Evolutionary conservation across 1,139 yeast species (phyloP).

Genomic region (Pichia inconspicua): DNA sequence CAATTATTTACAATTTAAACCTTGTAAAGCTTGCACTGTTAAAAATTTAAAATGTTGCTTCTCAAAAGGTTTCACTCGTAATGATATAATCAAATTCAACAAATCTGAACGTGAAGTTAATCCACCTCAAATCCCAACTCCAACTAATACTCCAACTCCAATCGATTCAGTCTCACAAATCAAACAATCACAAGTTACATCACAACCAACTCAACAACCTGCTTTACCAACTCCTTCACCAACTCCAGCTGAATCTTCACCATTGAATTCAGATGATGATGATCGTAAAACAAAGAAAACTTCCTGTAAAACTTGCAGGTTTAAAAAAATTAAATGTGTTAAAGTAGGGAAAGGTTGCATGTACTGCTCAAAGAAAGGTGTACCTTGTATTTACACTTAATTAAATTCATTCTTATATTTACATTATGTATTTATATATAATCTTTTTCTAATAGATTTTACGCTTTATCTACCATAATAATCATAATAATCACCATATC

Average conservation of each 20-base stretch:
- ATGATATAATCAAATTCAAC: slow-evolving; percentile 37
- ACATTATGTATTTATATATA: not conserved
- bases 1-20: slow-evolving; percentile 38
- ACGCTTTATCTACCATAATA: not conserved
- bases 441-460: not conserved
- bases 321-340: slow-evolving; percentile 28
- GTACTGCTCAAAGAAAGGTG: slow-evolving; percentile 23
- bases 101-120: slow-evolving; percentile 18
- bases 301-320: slow-evolving; percentile 27
- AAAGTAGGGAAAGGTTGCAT: slow-evolving; percentile 21
- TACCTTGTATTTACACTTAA: slow-evolving; percentile 3
- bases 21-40: slow-evolving; percentile 42
- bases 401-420: not conserved
- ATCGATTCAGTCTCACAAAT: not conserved
- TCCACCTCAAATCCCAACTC: not conserved
- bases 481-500: not conserved
- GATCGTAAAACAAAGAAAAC: slow-evolving; percentile 23
- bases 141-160: not conserved
- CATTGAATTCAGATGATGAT: not conserved
- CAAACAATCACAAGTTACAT: not conserved
- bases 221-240: slow-evolving; percentile 11
- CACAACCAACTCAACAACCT: not conserved
- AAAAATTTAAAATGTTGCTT: slow-evolving; percentile 42
- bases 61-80: slow-evolving; percentile 54
- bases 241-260: slow-evolving; percentile 2